Base-by-base conservation (phyloP, 2,329 filamentous ascomycete genomes). In the Aspergillus sp. region DNA sequence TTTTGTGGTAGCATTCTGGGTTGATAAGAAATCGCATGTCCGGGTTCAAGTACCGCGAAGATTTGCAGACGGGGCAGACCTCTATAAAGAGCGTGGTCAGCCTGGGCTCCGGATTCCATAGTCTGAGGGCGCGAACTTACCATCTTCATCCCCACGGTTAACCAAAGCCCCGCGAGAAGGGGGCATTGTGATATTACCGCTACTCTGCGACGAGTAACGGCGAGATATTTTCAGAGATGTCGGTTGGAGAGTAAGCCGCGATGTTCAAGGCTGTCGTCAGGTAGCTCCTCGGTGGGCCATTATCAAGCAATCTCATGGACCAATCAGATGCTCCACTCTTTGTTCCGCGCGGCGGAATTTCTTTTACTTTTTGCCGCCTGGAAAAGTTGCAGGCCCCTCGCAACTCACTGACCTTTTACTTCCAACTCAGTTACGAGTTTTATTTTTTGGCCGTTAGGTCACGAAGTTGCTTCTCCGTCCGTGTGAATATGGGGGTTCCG, bases 1-100 rank as follows among this genome's bases (percentile, higher is more conserved):
- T 98, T 66, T 91, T 91, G 82, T 99, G 95, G 81, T 99, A 99
- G 84, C 95, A 99, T 81, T 96, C 92, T 8, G 93, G 91, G 75
- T 98, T 97, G 79, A 99, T 93, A 67, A 95, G 89, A 78, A 99
- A 98, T 64, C 89, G 85, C 85, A 99, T 93, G 78, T 92, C 89
- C 60, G 87, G 88, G 80, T 97, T 97, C 69, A 98, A 89, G 80
- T 98, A 98, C 64, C 92, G 90, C 59, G 90, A 91, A 59, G 92
- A 96, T 79, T 97, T 97, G 89, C 95, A 99, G 66, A 98, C 91
- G 57, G 93, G 95, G 79, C 95, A 99, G 71, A 93, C 89, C 77
- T 97, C 92, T 84, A 40, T 37, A 27, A 42, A 47, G 44, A 2
- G 44, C 2, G 33, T 8, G 3, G 44, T 68, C 56, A 66, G 63